Evolutionary conservation across 768 basidiomycete species (phyloP).

Genomic region (Calocybe gangraenosa): DNA sequence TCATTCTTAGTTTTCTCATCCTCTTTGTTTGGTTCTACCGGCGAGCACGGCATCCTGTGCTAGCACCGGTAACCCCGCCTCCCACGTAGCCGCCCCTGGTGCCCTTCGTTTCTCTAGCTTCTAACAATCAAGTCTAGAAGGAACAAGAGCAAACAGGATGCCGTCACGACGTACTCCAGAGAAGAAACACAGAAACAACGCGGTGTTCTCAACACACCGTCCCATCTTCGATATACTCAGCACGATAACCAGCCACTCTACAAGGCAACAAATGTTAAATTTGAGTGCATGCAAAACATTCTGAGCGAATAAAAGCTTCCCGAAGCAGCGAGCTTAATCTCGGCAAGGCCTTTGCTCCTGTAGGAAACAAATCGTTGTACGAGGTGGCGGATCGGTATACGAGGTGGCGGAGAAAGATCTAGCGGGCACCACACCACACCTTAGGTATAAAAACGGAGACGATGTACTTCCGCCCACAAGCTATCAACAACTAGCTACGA

Average conservation of each 20-base stretch:
- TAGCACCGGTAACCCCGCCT: not conserved
- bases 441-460: slow-evolving; percentile 50
- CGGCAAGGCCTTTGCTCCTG: slow-evolving; percentile 78
- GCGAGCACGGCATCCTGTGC: not conserved
- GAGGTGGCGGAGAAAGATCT: not conserved
- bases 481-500: too few species aligned
- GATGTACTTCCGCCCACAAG: slow-evolving; percentile 42
- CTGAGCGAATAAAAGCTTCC: slow-evolving; percentile 48
- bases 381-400: slow-evolving; percentile 7
- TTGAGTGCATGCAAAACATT: too few species aligned
- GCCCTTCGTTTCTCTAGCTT: slow-evolving; percentile 26
- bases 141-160: too few species aligned
- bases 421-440: too few species aligned
- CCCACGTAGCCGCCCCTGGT: not conserved
- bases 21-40: slow-evolving; percentile 8
- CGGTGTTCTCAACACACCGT: too few species aligned
- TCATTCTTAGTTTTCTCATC: slow-evolving; percentile 1
- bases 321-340: slow-evolving; percentile 57
- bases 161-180: too few species aligned
- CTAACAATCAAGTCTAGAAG: too few species aligned
- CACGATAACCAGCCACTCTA: too few species aligned
- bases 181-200: too few species aligned
- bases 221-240: too few species aligned
- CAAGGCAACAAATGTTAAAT: too few species aligned
- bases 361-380: too few species aligned